These are phyloP conservation scores for Graphilbum sp. DNA, from an alignment of 2,329 filamentous ascomycete genomes.

Conservation along the genomic window DNA sequence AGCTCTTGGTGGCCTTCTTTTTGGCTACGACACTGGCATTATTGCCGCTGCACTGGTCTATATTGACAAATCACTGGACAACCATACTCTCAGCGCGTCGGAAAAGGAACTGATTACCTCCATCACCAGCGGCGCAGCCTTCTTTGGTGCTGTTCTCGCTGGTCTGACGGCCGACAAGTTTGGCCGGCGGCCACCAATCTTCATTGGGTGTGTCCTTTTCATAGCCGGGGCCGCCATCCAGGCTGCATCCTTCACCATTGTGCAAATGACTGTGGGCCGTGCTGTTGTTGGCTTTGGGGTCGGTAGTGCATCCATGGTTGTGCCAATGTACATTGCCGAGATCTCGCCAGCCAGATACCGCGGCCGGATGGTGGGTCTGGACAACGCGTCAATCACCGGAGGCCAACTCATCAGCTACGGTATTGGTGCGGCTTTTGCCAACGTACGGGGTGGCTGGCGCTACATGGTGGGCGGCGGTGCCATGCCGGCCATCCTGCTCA, in stretches of 20 bases:
- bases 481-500: conserved; percentile 56
- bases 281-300: conserved; percentile 55
- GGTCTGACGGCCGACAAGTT: conserved; percentile 42
- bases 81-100: conserved; percentile 37
- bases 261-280: conserved; percentile 49
- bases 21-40: conserved; percentile 53
- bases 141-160: conserved; percentile 44
- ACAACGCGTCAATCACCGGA: conserved; percentile 65
- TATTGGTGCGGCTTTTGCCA: conserved; percentile 57
- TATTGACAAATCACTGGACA: conserved; percentile 39
- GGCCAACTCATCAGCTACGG: conserved; percentile 82
- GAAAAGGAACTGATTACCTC: conserved; percentile 56
- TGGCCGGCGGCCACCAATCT: not conserved
- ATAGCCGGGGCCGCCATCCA: conserved; percentile 49
- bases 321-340: conserved; percentile 77
- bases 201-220: conserved; percentile 16
- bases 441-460: conserved; percentile 46
- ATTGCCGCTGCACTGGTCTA: conserved; percentile 51
- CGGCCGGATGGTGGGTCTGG: conserved; percentile 65
- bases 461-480: conserved; percentile 85
- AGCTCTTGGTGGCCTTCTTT: conserved; percentile 36
- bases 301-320: conserved; percentile 55
- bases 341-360: conserved; percentile 59
- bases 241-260: conserved; percentile 38
- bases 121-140: conserved; percentile 47